Evolutionary conservation across 495 filamentous ascomycete species (phyloP).

Genomic region (Penicillium turbatum): DNA sequence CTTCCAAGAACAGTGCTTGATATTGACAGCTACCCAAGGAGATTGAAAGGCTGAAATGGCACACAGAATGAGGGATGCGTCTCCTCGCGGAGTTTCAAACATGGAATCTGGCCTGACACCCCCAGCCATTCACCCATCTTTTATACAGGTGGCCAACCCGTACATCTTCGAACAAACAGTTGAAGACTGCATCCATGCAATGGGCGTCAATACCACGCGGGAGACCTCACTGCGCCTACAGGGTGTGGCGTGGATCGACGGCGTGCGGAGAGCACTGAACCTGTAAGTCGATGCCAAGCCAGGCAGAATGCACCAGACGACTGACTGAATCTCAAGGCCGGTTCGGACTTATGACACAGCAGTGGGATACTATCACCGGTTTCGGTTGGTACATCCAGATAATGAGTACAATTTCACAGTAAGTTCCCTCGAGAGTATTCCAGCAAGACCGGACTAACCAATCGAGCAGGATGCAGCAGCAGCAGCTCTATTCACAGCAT

Average conservation of each 20-base stretch:
- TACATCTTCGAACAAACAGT: constrained; percentile 63
- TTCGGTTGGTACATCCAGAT: constrained; percentile 73
- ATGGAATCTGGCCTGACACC: constrained; percentile 21
- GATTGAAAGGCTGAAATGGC: constrained; percentile 14
- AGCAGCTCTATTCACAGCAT: constrained; percentile 83
- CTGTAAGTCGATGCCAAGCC: constrained; percentile 48
- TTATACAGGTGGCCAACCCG: constrained; percentile 64
- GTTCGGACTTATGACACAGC: constrained; percentile 83
- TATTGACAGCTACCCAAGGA: background rate
- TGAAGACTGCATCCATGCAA: constrained; percentile 51
- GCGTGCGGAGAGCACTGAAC: constrained; percentile 63
- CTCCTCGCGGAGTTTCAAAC: constrained; percentile 7
- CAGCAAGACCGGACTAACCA: constrained; percentile 13
- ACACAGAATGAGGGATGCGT: constrained; percentile 20
- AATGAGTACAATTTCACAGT: constrained; percentile 61
- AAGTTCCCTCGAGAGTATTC: constrained; percentile 3
- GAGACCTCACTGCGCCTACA: constrained; percentile 70
- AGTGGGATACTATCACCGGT: constrained; percentile 81
- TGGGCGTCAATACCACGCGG: constrained; percentile 51
- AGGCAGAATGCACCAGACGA: constrained; percentile 6
- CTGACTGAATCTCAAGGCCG: constrained; percentile 46
- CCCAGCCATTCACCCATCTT: constrained; percentile 62
- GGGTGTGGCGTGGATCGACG: constrained; percentile 78
- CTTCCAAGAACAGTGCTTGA: background rate
- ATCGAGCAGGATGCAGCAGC: constrained; percentile 68